Percentiles rank a stretch among this genome's conserved stretches.
These are phyloP conservation scores for Argentina anserina DNA, from an alignment of 306 rosid species.

Conservation along the genomic window DNA sequence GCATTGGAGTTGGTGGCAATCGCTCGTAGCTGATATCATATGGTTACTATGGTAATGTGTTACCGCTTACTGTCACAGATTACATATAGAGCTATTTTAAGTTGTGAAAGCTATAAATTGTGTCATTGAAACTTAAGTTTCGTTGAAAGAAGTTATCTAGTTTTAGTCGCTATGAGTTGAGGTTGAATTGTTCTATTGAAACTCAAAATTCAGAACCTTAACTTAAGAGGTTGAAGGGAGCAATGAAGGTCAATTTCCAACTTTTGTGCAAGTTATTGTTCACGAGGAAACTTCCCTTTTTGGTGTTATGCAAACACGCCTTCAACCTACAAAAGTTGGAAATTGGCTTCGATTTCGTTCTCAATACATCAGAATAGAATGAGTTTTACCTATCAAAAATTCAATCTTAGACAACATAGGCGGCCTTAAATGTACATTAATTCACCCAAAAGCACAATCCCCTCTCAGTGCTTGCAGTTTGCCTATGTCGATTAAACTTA, in stretches of 20 bases:
- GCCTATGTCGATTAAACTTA: not conserved
- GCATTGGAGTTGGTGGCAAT: slow-evolving; percentile 17
- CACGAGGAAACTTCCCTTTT: not conserved
- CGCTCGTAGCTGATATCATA: slow-evolving; percentile 18
- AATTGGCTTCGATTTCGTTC: not conserved
- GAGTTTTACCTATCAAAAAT: not conserved
- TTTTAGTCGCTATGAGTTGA: not conserved
- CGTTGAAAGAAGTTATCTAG: not conserved
- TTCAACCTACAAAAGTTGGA: not conserved
- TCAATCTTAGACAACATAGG: not conserved
- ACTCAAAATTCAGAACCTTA: not conserved
- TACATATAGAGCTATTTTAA: not conserved
- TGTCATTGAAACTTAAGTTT: not conserved
- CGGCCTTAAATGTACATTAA: not conserved
- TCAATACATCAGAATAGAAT: not conserved
- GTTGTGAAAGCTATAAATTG: not conserved
- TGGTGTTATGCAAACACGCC: not conserved
- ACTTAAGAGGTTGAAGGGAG: not conserved
- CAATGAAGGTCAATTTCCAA: not conserved
- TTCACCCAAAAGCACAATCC: not conserved
- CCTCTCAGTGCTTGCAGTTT: too few relatives aligned
- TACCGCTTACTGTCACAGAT: not conserved
- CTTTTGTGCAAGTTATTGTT: not conserved
- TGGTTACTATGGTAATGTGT: not conserved
- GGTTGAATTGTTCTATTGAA: not conserved